Evolutionary conservation across 2,329 filamentous ascomycete genomes (phyloP), one percentile per base, ranked within the genome.

Genomic region (Ascochyta clinopodiicola): DNA sequence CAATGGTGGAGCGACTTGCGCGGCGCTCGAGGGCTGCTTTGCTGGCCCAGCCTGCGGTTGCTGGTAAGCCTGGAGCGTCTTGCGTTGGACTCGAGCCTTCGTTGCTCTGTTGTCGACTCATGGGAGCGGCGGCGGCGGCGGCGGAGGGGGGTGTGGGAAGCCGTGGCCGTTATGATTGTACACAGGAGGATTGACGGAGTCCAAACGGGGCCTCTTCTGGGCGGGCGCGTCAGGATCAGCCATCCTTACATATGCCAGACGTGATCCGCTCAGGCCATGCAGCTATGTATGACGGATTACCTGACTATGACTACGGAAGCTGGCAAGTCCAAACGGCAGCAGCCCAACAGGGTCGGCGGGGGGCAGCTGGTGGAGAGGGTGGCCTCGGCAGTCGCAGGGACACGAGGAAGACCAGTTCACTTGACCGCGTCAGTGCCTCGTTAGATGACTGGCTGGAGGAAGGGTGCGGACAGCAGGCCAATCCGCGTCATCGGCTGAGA

Each of bases 1-100:
- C 88, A 68, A 89, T 96, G 0, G 91, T 93, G 29, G 91, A 89
- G 63, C 92, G 86, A 68, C 92, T 96, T 57, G 86, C 90, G 64
- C 84, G 86, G 68, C 87, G 87, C 76, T 85, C 91, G 55, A 82
- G 83, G 61, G 83, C 88, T 85, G 72, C 87, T 80, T 79, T 87
- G 60, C 84, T 88, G 19, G 94, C 95, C 95, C 95, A 99, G 70
- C 89, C 97, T 4, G 94, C 95, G 3, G 93, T 92, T 1, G 93
- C 92, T 2, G 95, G 96, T 37, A 99, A 80, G n/a, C 92, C 95
- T 35, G 95, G 92, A 3, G 88, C 88, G 69, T 97, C 94, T 10
- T 64, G 62, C 19, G 78, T 77, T 8, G 81, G 78, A 62, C 78
- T 79, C 46, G 88, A 87, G 9, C 85, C 88, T 56, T 96, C 91